Percentiles rank a stretch among this genome's conserved stretches.
Evolutionary conservation across 2,329 filamentous ascomycete genomes (phyloP).

Genomic region (Colletotrichum higginsianum): DNA sequence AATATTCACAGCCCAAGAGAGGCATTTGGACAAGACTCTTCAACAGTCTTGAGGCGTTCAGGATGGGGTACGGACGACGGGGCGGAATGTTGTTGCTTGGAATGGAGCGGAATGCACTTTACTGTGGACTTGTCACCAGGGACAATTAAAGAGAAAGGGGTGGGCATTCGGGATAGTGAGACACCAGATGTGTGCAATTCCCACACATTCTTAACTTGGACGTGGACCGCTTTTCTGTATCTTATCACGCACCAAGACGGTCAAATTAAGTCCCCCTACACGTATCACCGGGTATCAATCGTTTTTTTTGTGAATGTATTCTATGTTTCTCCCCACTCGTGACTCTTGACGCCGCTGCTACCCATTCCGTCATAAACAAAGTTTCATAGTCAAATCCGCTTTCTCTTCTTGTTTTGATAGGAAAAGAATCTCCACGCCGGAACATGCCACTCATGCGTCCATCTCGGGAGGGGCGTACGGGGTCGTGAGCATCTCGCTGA

Average conservation of each 20-base stretch:
- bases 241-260: constrained; percentile 28
- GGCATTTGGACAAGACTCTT: constrained; percentile 32
- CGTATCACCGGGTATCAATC: constrained; percentile 42
- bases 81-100: constrained; percentile 12
- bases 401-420: no score
- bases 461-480: constrained; percentile 78
- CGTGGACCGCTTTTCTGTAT: constrained; percentile 23
- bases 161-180: constrained; percentile 2
- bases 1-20: constrained; percentile 6
- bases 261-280: constrained; percentile 34
- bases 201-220: neutral
- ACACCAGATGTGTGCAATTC: neutral
- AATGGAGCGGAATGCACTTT: neutral
- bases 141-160: neutral
- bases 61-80: neutral
- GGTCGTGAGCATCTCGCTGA: constrained; percentile 86
- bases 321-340: constrained; percentile 30
- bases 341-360: constrained; percentile 32
- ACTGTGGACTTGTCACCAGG: neutral
- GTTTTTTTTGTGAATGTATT: constrained; percentile 39
- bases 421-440: no score
- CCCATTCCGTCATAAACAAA: constrained; percentile 31
- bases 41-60: constrained; percentile 30
- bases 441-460: constrained; percentile 34
- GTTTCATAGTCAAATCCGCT: constrained; percentile 13